A percentile compares a stretch with the other conserved stretches of the same genome.
Conservation (phyloP, 2,329 filamentous ascomycete genomes). For the Aspergillus sp. region DNA sequence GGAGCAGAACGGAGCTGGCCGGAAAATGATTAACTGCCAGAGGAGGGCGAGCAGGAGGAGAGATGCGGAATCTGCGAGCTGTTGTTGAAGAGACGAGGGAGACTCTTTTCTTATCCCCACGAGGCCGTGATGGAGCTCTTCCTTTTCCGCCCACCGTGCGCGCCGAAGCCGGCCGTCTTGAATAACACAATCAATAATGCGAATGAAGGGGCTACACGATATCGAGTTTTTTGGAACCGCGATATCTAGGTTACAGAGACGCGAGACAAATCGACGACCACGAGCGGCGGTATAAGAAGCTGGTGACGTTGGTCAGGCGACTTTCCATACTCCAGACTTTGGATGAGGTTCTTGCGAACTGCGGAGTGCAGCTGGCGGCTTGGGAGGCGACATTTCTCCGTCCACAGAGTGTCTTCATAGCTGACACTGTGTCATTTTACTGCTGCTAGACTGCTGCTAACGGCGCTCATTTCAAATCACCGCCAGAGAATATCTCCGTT, state of each 20-base stretch:
- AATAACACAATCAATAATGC: conserved; percentile 8
- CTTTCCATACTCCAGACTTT: not conserved
- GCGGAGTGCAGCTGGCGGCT: conserved; percentile 4
- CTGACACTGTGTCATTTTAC: not conserved
- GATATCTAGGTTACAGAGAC: not conserved
- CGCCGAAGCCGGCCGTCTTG: conserved; percentile 29
- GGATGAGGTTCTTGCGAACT: conserved; percentile 5
- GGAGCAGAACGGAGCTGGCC: not conserved
- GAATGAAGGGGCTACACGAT: not conserved
- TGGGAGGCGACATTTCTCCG: conserved; percentile 2
- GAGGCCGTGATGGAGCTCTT: conserved; percentile 18
- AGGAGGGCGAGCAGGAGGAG: conserved; percentile 10
- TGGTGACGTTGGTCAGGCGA: conserved; percentile 11
- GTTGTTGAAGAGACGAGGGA: conserved; percentile 1
- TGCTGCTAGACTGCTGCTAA: not conserved
- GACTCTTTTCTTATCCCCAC: conserved; percentile 19
- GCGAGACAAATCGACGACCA: conserved; percentile 18
- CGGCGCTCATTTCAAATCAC: not conserved
- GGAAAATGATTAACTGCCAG: conserved; percentile 17
- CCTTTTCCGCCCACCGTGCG: conserved; percentile 22
- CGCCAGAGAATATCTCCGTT: not conserved
- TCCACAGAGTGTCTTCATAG: not conserved
- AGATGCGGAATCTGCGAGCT: not conserved
- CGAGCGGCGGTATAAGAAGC: not conserved
- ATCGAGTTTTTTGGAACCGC: not conserved